Evolutionary conservation across 805 yeast genomes (phyloP).

Genomic region (Myxozyma melibiosi): DNA sequence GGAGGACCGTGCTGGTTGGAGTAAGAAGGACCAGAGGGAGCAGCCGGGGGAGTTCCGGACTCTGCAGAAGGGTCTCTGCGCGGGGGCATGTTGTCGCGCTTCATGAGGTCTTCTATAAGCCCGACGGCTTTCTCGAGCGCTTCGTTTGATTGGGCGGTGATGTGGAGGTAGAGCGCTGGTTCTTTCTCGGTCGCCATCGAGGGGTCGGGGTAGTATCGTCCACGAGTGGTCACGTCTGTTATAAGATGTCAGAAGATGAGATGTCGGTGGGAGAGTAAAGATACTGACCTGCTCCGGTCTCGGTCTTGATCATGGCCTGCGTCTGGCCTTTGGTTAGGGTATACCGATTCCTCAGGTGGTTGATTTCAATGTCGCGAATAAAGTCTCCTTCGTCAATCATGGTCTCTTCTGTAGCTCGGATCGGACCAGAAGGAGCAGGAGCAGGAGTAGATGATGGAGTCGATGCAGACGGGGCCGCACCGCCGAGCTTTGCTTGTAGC

Average conservation of each 20-base stretch:
- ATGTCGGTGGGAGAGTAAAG: neutral
- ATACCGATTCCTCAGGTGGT: slow-evolving; percentile 43
- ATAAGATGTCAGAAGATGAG: neutral
- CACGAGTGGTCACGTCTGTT: slow-evolving; percentile 40
- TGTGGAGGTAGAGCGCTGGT: slow-evolving; percentile 44
- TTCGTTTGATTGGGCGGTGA: slow-evolving; percentile 61
- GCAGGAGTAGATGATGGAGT: neutral
- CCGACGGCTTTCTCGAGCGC: slow-evolving; percentile 59
- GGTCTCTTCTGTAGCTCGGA: slow-evolving; percentile 8
- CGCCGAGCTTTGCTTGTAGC: slow-evolving; percentile 25
- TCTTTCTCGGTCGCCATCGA: slow-evolving; percentile 39
- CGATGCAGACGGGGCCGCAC: neutral
- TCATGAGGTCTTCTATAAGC: slow-evolving; percentile 60
- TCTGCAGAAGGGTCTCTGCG: slow-evolving; percentile 8
- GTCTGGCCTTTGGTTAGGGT: slow-evolving; percentile 43
- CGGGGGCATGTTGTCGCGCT: slow-evolving; percentile 34
- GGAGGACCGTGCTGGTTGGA: neutral
- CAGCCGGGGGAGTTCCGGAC: neutral
- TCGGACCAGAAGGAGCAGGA: neutral
- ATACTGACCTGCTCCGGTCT: slow-evolving; percentile 38
- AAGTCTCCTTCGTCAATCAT: slow-evolving; percentile 29
- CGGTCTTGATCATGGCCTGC: slow-evolving; percentile 37
- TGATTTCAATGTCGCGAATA: slow-evolving; percentile 41
- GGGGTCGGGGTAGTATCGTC: slow-evolving; percentile 44
- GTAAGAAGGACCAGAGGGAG: neutral